A percentile compares a stretch with the other conserved stretches of the same genome.
Conservation (phyloP, 768 basidiomycete species). For the Leccinum incarnatum region DNA sequence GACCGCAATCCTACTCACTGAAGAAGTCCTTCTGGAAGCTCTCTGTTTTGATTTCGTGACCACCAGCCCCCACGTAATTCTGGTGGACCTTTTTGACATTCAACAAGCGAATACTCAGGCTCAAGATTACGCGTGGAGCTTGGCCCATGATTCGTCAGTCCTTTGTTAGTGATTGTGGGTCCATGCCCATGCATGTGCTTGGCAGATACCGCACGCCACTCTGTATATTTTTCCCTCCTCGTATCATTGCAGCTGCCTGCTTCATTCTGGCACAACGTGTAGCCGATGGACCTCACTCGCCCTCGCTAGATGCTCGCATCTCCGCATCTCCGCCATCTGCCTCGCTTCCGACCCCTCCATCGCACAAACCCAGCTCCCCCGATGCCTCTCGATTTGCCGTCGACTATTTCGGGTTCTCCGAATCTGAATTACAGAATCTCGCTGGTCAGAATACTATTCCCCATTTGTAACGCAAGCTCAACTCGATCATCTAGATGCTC, state of each 20-base stretch:
- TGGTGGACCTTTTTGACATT: slow-evolving; percentile 69
- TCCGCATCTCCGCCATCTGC: slow-evolving; percentile 68
- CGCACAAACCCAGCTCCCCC: slow-evolving; percentile 70
- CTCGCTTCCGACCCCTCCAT: slow-evolving; percentile 78
- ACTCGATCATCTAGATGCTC: slow-evolving; percentile 45
- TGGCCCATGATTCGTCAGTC: slow-evolving; percentile 83
- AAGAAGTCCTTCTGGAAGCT: slow-evolving; percentile 77
- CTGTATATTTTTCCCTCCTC: slow-evolving; percentile 67
- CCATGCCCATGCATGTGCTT: slow-evolving; percentile 6
- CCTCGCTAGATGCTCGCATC: slow-evolving; percentile 72
- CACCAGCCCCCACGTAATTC: slow-evolving; percentile 69
- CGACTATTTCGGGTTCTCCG: slow-evolving; percentile 63
- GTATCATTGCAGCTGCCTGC: slow-evolving; percentile 73
- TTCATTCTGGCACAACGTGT: slow-evolving; percentile 74
- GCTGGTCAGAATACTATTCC: slow-evolving; percentile 46
- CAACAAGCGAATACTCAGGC: slow-evolving; percentile 45
- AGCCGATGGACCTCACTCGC: slow-evolving; percentile 68
- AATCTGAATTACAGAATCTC: slow-evolving; percentile 54
- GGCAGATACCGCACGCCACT: slow-evolving; percentile 75
- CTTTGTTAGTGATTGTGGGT: not conserved
- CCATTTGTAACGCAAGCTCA: slow-evolving; percentile 1
- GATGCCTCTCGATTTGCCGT: slow-evolving; percentile 66
- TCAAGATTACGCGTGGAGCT: slow-evolving; percentile 81
- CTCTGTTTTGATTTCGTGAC: slow-evolving; percentile 85
- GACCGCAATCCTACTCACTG: slow-evolving; percentile 63